A percentile compares a stretch with the other conserved stretches of the same genome.
Conservation (phyloP, 306 rosid species). For the Inga leiocalycina region DNA sequence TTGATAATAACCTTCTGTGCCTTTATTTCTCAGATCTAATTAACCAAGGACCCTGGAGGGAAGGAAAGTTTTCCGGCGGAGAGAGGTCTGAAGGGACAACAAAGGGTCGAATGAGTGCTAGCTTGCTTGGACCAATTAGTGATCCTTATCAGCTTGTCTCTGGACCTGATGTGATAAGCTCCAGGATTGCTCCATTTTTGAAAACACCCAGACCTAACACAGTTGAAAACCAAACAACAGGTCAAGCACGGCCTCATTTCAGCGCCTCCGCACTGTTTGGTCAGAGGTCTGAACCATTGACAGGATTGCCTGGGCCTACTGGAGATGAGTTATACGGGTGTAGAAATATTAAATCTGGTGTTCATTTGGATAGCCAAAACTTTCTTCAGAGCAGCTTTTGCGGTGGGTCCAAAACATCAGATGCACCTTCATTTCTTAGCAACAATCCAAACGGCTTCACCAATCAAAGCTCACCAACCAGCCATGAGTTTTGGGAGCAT, state of each 20-base stretch:
- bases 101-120: conserved; percentile 25
- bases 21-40: conserved; percentile 28
- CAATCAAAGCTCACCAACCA: conserved; percentile 26
- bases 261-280: conserved; percentile 29
- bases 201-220: conserved; percentile 29
- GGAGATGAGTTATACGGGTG: conserved; percentile 18
- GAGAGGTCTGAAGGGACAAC: conserved; percentile 34
- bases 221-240: conserved; percentile 26
- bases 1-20: conserved; percentile 8
- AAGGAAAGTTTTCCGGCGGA: conserved; percentile 26
- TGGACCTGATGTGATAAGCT: conserved; percentile 27
- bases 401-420: conserved; percentile 29
- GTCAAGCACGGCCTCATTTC: conserved; percentile 45
- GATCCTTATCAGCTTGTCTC: conserved; percentile 35
- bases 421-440: conserved; percentile 25
- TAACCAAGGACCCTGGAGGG: conserved; percentile 32
- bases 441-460: conserved; percentile 24
- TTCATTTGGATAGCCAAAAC: conserved; percentile 29
- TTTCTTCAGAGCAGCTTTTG: conserved; percentile 30
- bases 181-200: conserved; percentile 41
- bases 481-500: conserved; percentile 34
- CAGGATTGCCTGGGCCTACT: conserved; percentile 26
- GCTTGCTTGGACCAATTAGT: conserved; percentile 38
- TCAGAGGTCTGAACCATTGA: conserved; percentile 33
- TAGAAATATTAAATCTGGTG: conserved; percentile 27